Base-by-base conservation (phyloP, 495 filamentous ascomycete genomes). In the Aspergillus incahuasiensis region DNA sequence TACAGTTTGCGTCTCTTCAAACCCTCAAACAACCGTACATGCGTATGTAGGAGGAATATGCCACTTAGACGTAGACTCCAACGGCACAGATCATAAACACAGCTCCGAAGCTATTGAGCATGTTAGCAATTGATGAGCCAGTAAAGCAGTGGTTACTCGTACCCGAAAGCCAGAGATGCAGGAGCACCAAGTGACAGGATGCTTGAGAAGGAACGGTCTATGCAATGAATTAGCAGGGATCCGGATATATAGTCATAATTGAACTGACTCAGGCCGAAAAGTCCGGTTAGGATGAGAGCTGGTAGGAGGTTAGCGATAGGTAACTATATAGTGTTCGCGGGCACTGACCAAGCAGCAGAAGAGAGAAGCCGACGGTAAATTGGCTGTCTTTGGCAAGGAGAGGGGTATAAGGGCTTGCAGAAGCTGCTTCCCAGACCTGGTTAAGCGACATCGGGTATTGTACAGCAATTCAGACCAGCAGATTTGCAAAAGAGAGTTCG, bases 81-180 rank as follows among this genome's bases (percentile, higher is more conserved):
- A 91, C 94, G 20, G 91, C 94, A 73, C 94, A 98, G 68, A 98
- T 97, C 86, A 96, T 92, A 79, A 90, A 95, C 19, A 97, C 91
- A 43, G 92, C 88, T 58, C 95, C 94, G 69, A 97, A 91, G 40
- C 94, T 98, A 67, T 49, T 30, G 65, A 15, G 9, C 41, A 39
- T 13, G 56, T 53, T 58, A 65, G 61, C 42, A 12, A 24, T 34
- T 42, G 42, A 11, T 7, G 44, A 52, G 54, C 11, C 32, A 12
- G 24, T 19, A 16, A 19, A 43, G 28, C 9, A 16, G 35, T 47
- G 25, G 43, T n/a, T 25, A 22, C n/a, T 78, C 83, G 66, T 84
- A 97, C 94, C 90, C 95, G 73, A 96, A 83, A 50, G 89, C 86
- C 60, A 95, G 64, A 46, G 91, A 91, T 55, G 94, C 92, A 45